Evolutionary conservation across 176 grass and related monocot genomes (phyloP).

Genomic region (Oryza brachyantha): DNA sequence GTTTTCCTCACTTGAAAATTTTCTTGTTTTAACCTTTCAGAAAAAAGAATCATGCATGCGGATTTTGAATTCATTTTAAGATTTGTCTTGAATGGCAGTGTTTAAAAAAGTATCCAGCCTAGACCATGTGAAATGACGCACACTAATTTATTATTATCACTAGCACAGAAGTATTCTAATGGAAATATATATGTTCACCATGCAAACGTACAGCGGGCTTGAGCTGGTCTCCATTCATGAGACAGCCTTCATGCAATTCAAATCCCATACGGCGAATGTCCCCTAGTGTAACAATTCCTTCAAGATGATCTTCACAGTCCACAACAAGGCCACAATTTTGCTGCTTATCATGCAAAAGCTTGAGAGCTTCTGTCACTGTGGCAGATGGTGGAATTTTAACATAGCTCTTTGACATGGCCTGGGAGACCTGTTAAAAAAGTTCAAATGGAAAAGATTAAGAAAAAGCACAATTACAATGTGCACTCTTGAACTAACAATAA

Average conservation of each 20-base stretch:
- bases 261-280: constrained; percentile 66
- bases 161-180: background rate
- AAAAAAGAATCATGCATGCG: background rate
- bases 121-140: background rate
- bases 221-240: constrained; percentile 32
- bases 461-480: background rate
- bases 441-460: constrained; percentile 19
- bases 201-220: constrained; percentile 59
- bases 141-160: constrained; percentile 6
- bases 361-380: constrained; percentile 54
- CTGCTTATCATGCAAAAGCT: constrained; percentile 70
- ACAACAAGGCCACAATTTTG: constrained; percentile 77
- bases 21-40: background rate
- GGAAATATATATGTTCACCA: constrained; percentile 23
- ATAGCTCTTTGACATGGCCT: constrained; percentile 89
- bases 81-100: background rate
- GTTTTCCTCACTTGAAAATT: background rate
- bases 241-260: constrained; percentile 36
- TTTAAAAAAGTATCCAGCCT: background rate
- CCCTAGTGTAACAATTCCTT: constrained; percentile 85
- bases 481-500: constrained; percentile 3
- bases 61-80: background rate
- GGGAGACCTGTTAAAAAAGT: constrained; percentile 61
- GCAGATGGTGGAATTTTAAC: constrained; percentile 60
- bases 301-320: constrained; percentile 85